Evolutionary conservation across 805 yeast genomes (phyloP).

Genomic region (Wickerhamiella dianesei): DNA sequence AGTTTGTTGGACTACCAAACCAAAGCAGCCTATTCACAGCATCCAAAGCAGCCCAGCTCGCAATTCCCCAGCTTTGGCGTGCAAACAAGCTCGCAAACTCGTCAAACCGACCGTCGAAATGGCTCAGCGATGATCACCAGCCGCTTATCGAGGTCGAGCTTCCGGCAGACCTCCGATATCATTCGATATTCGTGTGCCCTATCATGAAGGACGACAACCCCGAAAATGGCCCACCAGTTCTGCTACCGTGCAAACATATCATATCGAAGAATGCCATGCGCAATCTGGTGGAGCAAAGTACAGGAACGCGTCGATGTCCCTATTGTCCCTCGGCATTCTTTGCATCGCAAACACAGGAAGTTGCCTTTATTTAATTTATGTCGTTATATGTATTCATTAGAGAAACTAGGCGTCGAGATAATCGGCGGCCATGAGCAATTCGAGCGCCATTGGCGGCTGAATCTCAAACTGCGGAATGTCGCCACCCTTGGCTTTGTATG

Average conservation of each 20-base stretch:
- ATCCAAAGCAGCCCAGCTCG: neutral
- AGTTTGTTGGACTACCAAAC: neutral
- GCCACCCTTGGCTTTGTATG: conserved; percentile 34
- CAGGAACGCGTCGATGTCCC: neutral
- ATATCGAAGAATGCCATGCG: conserved; percentile 30
- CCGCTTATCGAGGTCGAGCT: conserved; percentile 35
- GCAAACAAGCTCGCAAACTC: neutral
- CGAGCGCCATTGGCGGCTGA: conserved; percentile 90
- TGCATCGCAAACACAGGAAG: neutral
- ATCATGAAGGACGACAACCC: conserved; percentile 47
- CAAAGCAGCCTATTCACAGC: neutral
- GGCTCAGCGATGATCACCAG: neutral
- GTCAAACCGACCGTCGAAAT: neutral
- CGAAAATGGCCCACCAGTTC: conserved; percentile 43
- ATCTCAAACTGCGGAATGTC: conserved; percentile 42
- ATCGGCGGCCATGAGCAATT: conserved; percentile 85
- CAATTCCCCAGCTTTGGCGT: neutral
- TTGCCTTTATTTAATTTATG: neutral
- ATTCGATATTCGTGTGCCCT: conserved; percentile 59
- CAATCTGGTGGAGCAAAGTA: neutral
- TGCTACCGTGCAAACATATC: conserved; percentile 51
- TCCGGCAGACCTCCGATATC: conserved; percentile 42
- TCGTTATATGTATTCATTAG: neutral
- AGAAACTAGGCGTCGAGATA: conserved; percentile 38
- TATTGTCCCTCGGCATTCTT: neutral